Base-by-base conservation (phyloP, 1,284 basidiomycete species). In the Cystobasidiaceae sp. region DNA sequence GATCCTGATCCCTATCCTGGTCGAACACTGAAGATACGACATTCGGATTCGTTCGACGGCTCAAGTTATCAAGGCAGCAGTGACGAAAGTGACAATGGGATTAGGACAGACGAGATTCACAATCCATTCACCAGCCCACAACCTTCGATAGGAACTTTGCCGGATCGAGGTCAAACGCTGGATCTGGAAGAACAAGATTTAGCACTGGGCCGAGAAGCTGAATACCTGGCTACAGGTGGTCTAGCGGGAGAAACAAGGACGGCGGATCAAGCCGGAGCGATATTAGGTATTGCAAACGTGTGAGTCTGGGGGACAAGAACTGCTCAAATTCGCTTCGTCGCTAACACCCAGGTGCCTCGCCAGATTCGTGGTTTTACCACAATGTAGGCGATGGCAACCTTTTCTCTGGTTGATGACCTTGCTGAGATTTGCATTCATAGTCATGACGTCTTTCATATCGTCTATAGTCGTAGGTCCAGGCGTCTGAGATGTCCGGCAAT, bases 371-470 rank as follows among this genome's bases (percentile, higher is more conserved):
- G 61, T 64, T 19, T 19, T 64, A 9, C 61, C 61, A n/a, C 61
- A 64, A 37, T 64, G 61, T 64, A 28, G 49, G 51, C 28, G 19
- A n/a, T n/a, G n/a, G n/a, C n/a, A n/a, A n/a, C n/a, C n/a, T n/a
- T n/a, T n/a, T n/a, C n/a, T n/a, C n/a, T n/a, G n/a, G n/a, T n/a
- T n/a, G n/a, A n/a, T n/a, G n/a, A n/a, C n/a, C n/a, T n/a, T n/a
- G n/a, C n/a, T n/a, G n/a, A n/a, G n/a, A n/a, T n/a, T n/a, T n/a
- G n/a, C n/a, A n/a, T n/a, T 6, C 32, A 13, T 30, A 64, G 61
- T 64, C 52, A n/a, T 64, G 41, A 64, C 61, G 21, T 64, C 61
- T 17, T 64, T 64, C 44, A 33, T 64, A 9, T 64, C 61, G 11
- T 64, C 61, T n/a, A 64, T 64, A 4, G 52, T 64, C 6, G 61